phyloP scores from a whole-genome alignment of 106 monocot species.

The Dioscorea dumetorum region DNA sequence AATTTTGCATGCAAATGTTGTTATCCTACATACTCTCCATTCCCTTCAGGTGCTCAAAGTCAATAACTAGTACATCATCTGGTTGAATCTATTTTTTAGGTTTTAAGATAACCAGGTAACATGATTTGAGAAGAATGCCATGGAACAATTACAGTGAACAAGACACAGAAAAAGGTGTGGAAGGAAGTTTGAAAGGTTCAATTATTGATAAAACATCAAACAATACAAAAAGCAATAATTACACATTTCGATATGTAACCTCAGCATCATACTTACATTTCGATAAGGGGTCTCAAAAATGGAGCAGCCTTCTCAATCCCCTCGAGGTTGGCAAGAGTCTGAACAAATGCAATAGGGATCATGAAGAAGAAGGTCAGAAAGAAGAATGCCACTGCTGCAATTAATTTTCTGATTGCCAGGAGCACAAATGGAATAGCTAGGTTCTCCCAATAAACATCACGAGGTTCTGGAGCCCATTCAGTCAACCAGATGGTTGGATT shows the following conservation, averaged over 20 bases:
- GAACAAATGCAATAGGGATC: slow-evolving; percentile 63
- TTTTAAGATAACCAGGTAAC: too few relatives aligned
- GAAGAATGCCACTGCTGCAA: slow-evolving; percentile 58
- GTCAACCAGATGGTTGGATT: slow-evolving; percentile 73
- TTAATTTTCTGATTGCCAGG: slow-evolving; percentile 46
- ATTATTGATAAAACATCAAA: too few relatives aligned
- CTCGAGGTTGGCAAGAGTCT: slow-evolving; percentile 72
- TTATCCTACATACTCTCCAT: too few relatives aligned
- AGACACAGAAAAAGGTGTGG: too few relatives aligned
- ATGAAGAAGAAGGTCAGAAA: slow-evolving; percentile 82
- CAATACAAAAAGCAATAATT: too few relatives aligned
- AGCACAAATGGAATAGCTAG: slow-evolving; percentile 61
- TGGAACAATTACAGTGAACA: too few relatives aligned
- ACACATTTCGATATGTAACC: neutral
- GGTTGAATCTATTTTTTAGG: too few relatives aligned
- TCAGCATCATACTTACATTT: slow-evolving; percentile 31
- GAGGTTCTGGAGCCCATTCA: slow-evolving; percentile 80
- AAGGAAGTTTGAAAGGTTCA: too few relatives aligned
- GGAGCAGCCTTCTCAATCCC: slow-evolving; percentile 60
- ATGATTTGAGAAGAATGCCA: too few relatives aligned
- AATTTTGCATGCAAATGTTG: too few relatives aligned
- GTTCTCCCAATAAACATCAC: slow-evolving; percentile 73
- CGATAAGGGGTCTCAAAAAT: slow-evolving; percentile 51
- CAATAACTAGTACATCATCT: too few relatives aligned
- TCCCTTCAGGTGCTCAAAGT: too few relatives aligned